A percentile compares a stretch with the other conserved stretches of the same genome.
These are phyloP conservation scores for Medicago truncatula DNA, from an alignment of 306 rosid genomes.

Conservation along the genomic window DNA sequence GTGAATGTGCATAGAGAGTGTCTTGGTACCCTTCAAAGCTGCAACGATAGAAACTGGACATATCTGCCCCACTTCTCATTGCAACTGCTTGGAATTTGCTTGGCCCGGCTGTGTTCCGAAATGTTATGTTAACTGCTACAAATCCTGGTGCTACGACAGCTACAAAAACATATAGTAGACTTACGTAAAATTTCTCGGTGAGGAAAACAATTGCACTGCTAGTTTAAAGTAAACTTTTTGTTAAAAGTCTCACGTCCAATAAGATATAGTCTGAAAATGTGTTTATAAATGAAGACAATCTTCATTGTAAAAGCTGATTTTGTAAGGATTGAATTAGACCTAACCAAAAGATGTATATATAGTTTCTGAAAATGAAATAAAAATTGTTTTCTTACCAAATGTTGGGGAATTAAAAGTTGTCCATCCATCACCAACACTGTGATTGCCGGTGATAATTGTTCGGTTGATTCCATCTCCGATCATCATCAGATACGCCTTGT, in stretches of 20 bases:
- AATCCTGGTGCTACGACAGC: not conserved
- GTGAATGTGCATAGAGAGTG: not conserved
- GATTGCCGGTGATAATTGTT: not conserved
- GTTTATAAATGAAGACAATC: too few species aligned
- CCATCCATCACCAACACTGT: not conserved
- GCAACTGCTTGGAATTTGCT: conserved; percentile 1
- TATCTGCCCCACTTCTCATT: not conserved
- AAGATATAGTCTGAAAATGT: too few species aligned
- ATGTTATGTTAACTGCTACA: not conserved
- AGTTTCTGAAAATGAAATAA: too few species aligned
- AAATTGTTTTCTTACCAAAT: not conserved
- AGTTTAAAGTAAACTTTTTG: too few species aligned
- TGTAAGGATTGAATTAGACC: too few species aligned
- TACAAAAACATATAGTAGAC: not conserved
- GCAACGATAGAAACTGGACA: not conserved
- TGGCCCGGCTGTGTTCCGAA: not conserved
- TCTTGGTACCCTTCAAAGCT: conserved; percentile 1
- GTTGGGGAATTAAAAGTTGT: not conserved
- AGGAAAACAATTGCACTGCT: too few species aligned
- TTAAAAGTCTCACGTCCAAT: too few species aligned
- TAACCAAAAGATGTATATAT: too few species aligned
- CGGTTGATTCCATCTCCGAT: not conserved
- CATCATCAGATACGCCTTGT: not conserved
- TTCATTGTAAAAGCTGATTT: too few species aligned
- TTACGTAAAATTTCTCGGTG: too few species aligned